Conservation (phyloP, 106 monocot species). For the Dendrobium chrysotoxum region DNA sequence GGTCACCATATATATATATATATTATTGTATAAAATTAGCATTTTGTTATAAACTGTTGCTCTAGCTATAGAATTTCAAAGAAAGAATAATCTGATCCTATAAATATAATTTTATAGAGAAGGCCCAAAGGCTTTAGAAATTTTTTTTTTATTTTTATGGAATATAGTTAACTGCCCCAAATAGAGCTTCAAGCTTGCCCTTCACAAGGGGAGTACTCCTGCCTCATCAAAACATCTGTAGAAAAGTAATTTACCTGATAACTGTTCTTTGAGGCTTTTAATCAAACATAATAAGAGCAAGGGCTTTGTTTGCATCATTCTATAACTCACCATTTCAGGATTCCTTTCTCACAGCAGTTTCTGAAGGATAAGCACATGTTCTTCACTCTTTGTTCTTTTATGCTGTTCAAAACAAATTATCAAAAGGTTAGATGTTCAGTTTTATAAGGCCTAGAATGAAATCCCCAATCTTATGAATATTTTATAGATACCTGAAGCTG, state of each 20-base stretch:
- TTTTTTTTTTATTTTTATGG: neutral
- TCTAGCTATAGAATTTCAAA: constrained; percentile 34
- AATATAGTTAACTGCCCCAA: constrained; percentile 23
- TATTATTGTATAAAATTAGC: too few relatives aligned
- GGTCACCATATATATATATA: too few relatives aligned
- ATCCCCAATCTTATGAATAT: too few relatives aligned
- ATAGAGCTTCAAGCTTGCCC: constrained; percentile 44
- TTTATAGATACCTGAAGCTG: too few relatives aligned
- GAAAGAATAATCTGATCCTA: neutral
- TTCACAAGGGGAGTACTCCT: constrained; percentile 48
- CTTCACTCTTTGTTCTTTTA: constrained; percentile 56
- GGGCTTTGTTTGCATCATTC: neutral
- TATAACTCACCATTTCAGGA: constrained; percentile 36
- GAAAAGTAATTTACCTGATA: neutral
- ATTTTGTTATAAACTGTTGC: constrained; percentile 51
- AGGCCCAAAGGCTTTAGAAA: neutral
- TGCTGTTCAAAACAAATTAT: constrained; percentile 25
- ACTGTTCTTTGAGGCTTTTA: neutral
- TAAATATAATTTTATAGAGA: neutral
- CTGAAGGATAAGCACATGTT: constrained; percentile 53
- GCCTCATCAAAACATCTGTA: constrained; percentile 50
- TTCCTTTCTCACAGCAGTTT: constrained; percentile 30
- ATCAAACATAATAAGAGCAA: neutral
- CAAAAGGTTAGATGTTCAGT: neutral
- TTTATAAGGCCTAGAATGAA: too few relatives aligned